Evolutionary conservation across 2,329 filamentous ascomycete genomes (phyloP), one percentile per base, ranked within the genome.

Genomic region (Chrysoporthe cubensis): DNA sequence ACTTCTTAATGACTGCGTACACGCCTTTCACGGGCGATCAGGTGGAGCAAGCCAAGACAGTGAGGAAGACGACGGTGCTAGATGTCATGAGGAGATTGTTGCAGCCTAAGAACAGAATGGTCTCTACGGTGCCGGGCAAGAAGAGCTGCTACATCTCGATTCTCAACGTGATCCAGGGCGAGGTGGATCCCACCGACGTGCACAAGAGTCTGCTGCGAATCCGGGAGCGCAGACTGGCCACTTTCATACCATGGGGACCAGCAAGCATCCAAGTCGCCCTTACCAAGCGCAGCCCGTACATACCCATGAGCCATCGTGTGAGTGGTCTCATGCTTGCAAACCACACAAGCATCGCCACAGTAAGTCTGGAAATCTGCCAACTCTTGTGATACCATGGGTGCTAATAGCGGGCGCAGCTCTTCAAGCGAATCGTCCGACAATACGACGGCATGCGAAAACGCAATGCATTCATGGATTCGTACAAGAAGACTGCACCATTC

Each of bases 61-160:
- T 99, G 44, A 92, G 96, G 70, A 99, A 98, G 82, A 99, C 96
- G 2, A 99, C 96, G 0, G 96, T 99, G 9, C 82, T 99, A 52
- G 96, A 99, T 78, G 96, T 99, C 71, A 99, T 99, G 96, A 89
- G 96, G 67, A 88, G 96, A 69, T 84, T 99, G 34, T 84, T 99
- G 68, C 96, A 99, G 80, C 96, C 96, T 50, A 99, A 99, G 85
- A 99, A 99, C 80, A 90, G 96, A 77, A 99, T 99, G 96, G 96
- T 99, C 58, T 97, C 94, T 34, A 97, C 96, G 32, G 91, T 94
- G 66, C 94, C 95, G 1, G 92, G 91, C 75, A 98, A 98, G 83
- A 96, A 93, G 83, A 97, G 94, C 81, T 99, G 96, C 83, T 99
- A 99, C 83, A 98, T 99, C 76, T 97, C 94, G 60, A 98, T 99